Percentiles rank a stretch among this genome's conserved stretches.
These are phyloP conservation scores for Suhomyces prunicola DNA, from an alignment of 805 yeast species.

Conservation along the genomic window DNA sequence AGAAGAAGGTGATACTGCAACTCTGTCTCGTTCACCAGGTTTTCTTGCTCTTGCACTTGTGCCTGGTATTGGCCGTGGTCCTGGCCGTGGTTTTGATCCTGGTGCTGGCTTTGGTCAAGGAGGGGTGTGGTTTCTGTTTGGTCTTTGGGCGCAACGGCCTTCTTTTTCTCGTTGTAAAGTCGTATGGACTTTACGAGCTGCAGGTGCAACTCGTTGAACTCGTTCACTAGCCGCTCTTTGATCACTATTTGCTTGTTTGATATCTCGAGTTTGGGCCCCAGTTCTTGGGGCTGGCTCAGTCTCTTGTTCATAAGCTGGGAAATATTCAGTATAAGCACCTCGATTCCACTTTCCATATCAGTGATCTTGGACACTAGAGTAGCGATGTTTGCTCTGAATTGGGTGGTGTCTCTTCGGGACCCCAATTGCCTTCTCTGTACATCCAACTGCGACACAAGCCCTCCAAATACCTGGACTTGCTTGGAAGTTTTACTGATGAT, in stretches of 20 bases:
- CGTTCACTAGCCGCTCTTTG: conserved; percentile 52
- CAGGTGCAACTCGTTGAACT: conserved; percentile 49
- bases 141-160: conserved; percentile 8
- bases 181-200: conserved; percentile 44
- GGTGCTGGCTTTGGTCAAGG: conserved; percentile 16
- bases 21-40: conserved; percentile 44
- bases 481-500: conserved; percentile 35
- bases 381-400: conserved; percentile 36
- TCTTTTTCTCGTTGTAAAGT: conserved; percentile 49
- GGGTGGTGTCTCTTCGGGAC: conserved; percentile 44
- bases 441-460: conserved; percentile 49
- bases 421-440: conserved; percentile 51
- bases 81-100: conserved; percentile 21
- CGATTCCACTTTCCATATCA: conserved; percentile 31
- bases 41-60: conserved; percentile 33
- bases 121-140: conserved; percentile 38
- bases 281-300: conserved; percentile 15
- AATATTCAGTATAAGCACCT: conserved; percentile 25
- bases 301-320: conserved; percentile 25
- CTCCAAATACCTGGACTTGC: conserved; percentile 46
- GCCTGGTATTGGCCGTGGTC: conserved; percentile 29
- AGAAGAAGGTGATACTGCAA: conserved; percentile 61
- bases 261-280: conserved; percentile 22
- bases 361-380: conserved; percentile 28
- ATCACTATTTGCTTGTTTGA: conserved; percentile 42